A percentile compares a stretch with the other conserved stretches of the same genome.
phyloP scores from a whole-genome alignment of 768 basidiomycete species.

The Pisolithus microcarpus region DNA sequence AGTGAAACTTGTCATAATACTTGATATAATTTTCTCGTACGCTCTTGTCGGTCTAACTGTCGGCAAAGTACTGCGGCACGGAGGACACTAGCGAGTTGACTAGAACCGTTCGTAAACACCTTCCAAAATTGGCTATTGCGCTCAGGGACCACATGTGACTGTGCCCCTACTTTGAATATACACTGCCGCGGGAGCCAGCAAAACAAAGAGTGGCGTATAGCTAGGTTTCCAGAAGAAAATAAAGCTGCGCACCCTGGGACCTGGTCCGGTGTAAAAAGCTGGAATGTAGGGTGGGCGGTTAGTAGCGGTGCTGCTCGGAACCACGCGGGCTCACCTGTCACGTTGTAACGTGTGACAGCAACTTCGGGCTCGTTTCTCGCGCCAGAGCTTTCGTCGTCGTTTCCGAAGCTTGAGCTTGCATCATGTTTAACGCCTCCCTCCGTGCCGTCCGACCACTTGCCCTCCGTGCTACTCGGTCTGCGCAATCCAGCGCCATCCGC shows the following conservation, averaged over 20 bases:
- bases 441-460: constrained; percentile 23
- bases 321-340: constrained; percentile 9
- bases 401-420: constrained; percentile 6
- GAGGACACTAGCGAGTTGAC: constrained; percentile 7
- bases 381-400: constrained; percentile 20
- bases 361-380: constrained; percentile 15
- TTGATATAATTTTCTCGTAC: neutral
- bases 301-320: constrained; percentile 1
- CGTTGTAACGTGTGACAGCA: constrained; percentile 18
- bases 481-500: constrained; percentile 34
- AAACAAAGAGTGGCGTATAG: too few relatives aligned
- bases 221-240: too few relatives aligned
- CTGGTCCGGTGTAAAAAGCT: too few relatives aligned
- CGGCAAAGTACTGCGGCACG: constrained; percentile 4
- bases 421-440: constrained; percentile 23
- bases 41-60: neutral
- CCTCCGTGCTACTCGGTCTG: constrained; percentile 14
- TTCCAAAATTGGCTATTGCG: constrained; percentile 17
- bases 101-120: constrained; percentile 24
- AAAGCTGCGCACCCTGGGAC: too few relatives aligned
- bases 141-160: too few relatives aligned
- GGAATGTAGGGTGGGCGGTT: too few relatives aligned
- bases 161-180: too few relatives aligned
- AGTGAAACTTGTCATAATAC: constrained; percentile 2
- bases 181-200: too few relatives aligned